Evolutionary conservation across 306 rosid genomes (phyloP), one percentile per base, ranked within the genome.

Genomic region (Castanea crenata): DNA sequence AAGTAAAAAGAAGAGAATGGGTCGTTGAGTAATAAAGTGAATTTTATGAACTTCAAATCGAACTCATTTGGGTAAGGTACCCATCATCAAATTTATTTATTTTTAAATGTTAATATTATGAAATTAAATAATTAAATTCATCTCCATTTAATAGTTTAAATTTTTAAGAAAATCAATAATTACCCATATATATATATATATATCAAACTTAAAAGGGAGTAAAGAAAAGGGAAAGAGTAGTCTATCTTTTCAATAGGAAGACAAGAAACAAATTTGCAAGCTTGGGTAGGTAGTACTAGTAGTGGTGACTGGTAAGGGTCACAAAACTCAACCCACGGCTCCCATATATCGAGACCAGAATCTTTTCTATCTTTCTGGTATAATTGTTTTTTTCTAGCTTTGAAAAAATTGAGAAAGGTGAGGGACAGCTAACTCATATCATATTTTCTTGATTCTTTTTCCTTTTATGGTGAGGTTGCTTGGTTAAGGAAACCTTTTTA

Each of bases 381-480:
- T 55, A 32, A 11, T 6, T 16, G n/a, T 61, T 62, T 44, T 25
- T 34, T 71, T 44, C n/a, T 51, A 3, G 38, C 16, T 55, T 56
- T 64, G 65, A 13, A 44, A 63, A 69, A 74, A 65, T 41, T 74
- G 75, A 75, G 73, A 78, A 49, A 67, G 75, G 81, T 88, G 71
- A 79, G 56, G 61, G 79, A 83, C 88, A 76, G 77, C 83, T 78
- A 80, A 79, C 54, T 29, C 55, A 57, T 74, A 78, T 41, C 46
- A 41, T 41, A 14, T 35, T 75, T 46, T 68, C 38, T 57, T 67
- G 51, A 57, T 67, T 49, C 72, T 79, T 49, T 78, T 71, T 83
- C 83, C 79, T 23, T 79, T 76, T 71, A 54, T 16, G 56, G 63
- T 70, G 69, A 73, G 49, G 59, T 73, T 73, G 85, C 59, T 72